A percentile compares a stretch with the other conserved stretches of the same genome.
Evolutionary conservation across 164 flowering plant species (phyloP).

Genomic region (Cinnamomum micranthum): DNA sequence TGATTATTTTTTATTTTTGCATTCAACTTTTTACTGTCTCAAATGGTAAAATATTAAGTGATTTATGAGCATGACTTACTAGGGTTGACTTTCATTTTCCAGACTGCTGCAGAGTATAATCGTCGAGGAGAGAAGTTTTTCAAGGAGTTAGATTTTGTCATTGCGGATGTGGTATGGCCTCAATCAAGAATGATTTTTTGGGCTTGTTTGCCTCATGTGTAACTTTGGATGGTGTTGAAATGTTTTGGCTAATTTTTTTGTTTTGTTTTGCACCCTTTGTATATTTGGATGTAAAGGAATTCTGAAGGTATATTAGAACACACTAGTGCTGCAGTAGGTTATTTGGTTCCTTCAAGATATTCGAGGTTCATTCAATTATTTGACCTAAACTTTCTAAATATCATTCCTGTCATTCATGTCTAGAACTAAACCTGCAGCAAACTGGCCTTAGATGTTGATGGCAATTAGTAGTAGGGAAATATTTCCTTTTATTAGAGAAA

Average conservation of each 20-base stretch:
- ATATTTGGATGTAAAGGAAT: too few relatives aligned
- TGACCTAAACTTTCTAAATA: too few relatives aligned
- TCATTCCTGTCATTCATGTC: too few relatives aligned
- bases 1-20: not conserved
- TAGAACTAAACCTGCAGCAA: too few relatives aligned
- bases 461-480: too few relatives aligned
- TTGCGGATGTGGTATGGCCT: conserved; percentile 87
- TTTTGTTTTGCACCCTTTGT: too few relatives aligned
- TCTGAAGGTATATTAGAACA: too few relatives aligned
- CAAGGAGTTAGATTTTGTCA: conserved; percentile 93
- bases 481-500: too few relatives aligned
- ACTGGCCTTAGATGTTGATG: too few relatives aligned
- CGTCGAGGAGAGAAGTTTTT: conserved; percentile 69
- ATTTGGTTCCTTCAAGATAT: too few relatives aligned
- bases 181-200: not conserved
- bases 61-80: not conserved
- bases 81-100: conserved; percentile 10
- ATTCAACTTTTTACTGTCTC: not conserved
- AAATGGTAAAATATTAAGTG: not conserved
- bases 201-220: not conserved
- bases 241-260: not conserved
- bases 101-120: conserved; percentile 92
- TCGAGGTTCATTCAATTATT: too few relatives aligned
- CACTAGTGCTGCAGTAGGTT: too few relatives aligned
- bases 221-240: not conserved